Conservation (phyloP, 2,329 filamentous ascomycete species). For the Clonostachys rhizophaga region DNA sequence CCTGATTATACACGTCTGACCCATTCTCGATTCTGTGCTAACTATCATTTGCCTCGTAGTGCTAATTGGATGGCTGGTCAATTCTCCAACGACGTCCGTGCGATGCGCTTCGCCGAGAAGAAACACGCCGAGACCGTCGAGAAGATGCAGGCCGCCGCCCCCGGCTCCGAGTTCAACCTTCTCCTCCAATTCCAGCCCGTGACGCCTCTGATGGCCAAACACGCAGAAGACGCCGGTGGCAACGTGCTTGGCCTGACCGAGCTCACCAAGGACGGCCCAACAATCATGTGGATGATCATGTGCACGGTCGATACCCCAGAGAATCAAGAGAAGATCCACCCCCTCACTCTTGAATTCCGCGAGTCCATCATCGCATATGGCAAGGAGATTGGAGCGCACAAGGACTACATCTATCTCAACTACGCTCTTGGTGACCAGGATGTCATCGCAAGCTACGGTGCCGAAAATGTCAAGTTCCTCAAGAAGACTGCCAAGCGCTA, state of each 20-base stretch:
- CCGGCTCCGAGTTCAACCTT: conserved; percentile 8
- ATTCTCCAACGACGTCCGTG: conserved; percentile 2
- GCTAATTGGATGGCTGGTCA: not conserved
- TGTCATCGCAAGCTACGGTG: conserved; percentile 6
- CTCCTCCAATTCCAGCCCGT: conserved; percentile 10
- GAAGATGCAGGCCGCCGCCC: conserved; percentile 9
- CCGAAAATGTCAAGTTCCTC: conserved; percentile 3
- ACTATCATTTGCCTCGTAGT: not conserved
- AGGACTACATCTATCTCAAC: conserved; percentile 2
- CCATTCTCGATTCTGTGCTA: not conserved
- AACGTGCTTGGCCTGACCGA: conserved; percentile 6
- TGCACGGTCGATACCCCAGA: conserved; percentile 4
- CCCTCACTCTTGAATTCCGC: conserved; percentile 1
- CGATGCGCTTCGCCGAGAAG: no score
- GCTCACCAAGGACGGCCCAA: conserved; percentile 5
- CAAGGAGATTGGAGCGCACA: conserved; percentile 4
- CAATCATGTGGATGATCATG: conserved; percentile 5
- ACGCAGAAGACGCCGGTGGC: conserved; percentile 4
- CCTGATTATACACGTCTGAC: not conserved
- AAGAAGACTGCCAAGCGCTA: conserved; percentile 6
- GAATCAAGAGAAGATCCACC: not conserved
- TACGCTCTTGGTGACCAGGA: conserved; percentile 2
- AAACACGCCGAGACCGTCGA: conserved; percentile 5
- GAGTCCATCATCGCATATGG: conserved; percentile 3
- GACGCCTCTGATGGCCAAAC: conserved; percentile 5